Conservation (phyloP, 805 yeast species). For the Yamadazyma tumulicola region DNA sequence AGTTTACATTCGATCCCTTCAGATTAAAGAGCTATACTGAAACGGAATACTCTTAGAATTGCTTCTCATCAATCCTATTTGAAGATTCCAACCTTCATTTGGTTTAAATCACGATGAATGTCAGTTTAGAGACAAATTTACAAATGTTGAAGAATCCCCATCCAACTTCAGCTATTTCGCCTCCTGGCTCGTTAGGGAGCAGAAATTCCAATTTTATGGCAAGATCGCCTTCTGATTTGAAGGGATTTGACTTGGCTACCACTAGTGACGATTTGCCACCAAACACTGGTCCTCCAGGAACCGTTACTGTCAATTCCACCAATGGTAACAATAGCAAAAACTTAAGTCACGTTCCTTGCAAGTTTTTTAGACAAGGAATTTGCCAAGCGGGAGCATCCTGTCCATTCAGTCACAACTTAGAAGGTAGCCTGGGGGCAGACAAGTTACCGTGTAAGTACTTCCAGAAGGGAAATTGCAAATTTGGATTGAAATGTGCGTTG, state of each 20-base stretch:
- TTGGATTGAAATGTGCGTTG: constrained; percentile 90
- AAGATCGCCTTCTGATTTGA: constrained; percentile 10
- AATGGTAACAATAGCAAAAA: constrained; percentile 35
- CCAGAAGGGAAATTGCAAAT: constrained; percentile 94
- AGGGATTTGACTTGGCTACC: constrained; percentile 14
- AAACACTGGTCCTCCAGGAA: constrained; percentile 34
- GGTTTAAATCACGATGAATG: too few relatives aligned
- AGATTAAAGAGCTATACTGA: too few relatives aligned
- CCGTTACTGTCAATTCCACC: constrained; percentile 16
- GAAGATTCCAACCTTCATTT: too few relatives aligned
- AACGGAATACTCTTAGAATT: too few relatives aligned
- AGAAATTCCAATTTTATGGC: neutral
- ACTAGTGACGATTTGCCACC: constrained; percentile 26
- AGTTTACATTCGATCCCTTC: too few relatives aligned
- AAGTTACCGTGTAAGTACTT: constrained; percentile 83
- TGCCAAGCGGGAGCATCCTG: constrained; percentile 94
- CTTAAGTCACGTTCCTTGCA: constrained; percentile 93
- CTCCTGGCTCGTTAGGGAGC: neutral
- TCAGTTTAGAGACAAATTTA: constrained; percentile 8
- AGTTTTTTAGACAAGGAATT: constrained; percentile 85
- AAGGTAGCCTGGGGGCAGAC: constrained; percentile 49
- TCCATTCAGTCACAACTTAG: constrained; percentile 81
- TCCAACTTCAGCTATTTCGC: neutral
- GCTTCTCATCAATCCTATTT: too few relatives aligned
- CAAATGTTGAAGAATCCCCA: constrained; percentile 4